Evolutionary conservation across 768 basidiomycete species (phyloP).

Genomic region (Pleurotus tuoliensis): DNA sequence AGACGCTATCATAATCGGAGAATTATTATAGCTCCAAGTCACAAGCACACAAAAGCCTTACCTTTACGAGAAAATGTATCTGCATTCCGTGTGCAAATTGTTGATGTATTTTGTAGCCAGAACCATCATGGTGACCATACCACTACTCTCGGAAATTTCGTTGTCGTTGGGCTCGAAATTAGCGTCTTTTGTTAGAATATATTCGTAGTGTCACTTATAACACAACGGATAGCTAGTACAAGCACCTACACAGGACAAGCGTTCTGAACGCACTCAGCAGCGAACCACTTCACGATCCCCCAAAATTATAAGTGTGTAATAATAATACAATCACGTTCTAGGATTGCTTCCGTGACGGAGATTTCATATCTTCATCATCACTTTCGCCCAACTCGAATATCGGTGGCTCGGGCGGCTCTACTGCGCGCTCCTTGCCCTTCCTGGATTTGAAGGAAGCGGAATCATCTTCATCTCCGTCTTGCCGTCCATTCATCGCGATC

Average conservation of each 20-base stretch:
- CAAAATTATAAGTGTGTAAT: neutral
- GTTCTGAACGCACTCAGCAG: neutral
- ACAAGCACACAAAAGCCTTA: no score
- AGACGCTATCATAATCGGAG: conserved; percentile 66
- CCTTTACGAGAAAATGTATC: no score
- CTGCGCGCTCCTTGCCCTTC: conserved; percentile 49
- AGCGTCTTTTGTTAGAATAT: no score
- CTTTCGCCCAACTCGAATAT: conserved; percentile 60
- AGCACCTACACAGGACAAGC: neutral
- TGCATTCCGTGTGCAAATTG: no score
- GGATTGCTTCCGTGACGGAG: conserved; percentile 1
- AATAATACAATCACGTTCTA: conserved; percentile 4
- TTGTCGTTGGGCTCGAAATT: no score
- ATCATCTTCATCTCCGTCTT: conserved; percentile 42
- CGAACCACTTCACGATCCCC: neutral
- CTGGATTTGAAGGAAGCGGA: conserved; percentile 22
- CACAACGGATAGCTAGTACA: neutral
- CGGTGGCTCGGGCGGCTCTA: conserved; percentile 28
- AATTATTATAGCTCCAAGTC: conserved; percentile 30
- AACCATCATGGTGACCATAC: neutral
- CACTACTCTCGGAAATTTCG: neutral
- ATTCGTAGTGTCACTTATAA: no score
- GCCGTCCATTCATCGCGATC: conserved; percentile 30
- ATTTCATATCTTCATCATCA: conserved; percentile 38
- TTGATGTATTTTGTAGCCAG: no score